Base-by-base conservation (phyloP, 2,329 filamentous ascomycete genomes). In the Pseudocercospora fuligena region DNA sequence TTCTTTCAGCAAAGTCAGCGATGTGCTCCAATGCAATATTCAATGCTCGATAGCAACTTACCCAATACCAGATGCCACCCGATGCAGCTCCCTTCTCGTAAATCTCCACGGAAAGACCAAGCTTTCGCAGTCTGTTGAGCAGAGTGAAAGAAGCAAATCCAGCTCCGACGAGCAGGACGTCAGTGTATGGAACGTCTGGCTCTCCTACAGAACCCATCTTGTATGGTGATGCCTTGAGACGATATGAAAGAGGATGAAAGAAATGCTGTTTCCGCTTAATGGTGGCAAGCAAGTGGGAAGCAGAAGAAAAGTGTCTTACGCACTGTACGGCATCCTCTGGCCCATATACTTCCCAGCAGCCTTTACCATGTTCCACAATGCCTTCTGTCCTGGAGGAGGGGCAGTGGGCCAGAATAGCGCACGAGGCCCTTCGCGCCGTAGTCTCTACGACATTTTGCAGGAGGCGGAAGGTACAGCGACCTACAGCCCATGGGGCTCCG, bases 11-110 rank as follows among this genome's bases (percentile, higher is more conserved):
- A 25, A 19, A 19, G 36, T 66, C 56, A 43, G 56, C 8, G 40
- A 3, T 11, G 27, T 36, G 16, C 33, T 23, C 16, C 5, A 16
- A 21, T 36, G 9, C 33, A 14, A 12, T 25, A 14, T 21, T 4
- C 33, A 16, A 5, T 14, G 16, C 33, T 31, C 25, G 4, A 54
- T 70, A 46, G 36, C 51, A 11, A 60, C 57, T 54, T 51, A 64
- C 68, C 61, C 64, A 70, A 31, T 66, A 73, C 78, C 78, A 80
- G 53, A 78, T 78, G 23, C 78, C 78, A 43, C 78, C 78, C 56
- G 75, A 72, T 21, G 74, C 74, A 23, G 69, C 68, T 12, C 76
- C 79, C 11, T 76, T 74, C 64, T 80, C 79, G 59, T 78, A 76
- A 53, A 79, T 74, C 61, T 73, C 72, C 63, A 74, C 71, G 1